phyloP scores from a whole-genome alignment of 1,284 basidiomycete species.

The Papiliotrema fonsecae region DNA sequence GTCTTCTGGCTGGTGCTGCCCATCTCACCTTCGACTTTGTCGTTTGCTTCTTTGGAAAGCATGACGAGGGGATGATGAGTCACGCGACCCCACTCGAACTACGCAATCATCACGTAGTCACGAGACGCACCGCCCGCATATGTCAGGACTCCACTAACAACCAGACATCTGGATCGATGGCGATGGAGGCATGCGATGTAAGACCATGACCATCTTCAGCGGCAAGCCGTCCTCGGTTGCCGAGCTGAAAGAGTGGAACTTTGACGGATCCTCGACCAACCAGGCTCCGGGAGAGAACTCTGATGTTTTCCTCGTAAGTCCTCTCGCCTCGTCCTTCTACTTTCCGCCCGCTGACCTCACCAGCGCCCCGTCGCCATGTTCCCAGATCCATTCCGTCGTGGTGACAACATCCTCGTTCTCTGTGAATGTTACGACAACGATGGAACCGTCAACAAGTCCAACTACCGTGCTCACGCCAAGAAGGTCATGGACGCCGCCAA shows the following conservation, averaged over 20 bases:
- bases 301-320: slow-evolving; percentile 78
- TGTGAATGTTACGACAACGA: slow-evolving; percentile 99
- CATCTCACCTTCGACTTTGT: no score
- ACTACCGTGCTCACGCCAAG: slow-evolving; percentile 84
- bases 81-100: no score
- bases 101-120: no score
- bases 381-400: slow-evolving; percentile 98
- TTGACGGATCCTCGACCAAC: slow-evolving; percentile 95
- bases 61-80: no score
- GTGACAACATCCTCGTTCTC: slow-evolving; percentile 94
- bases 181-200: slow-evolving; percentile 83
- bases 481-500: slow-evolving; percentile 91
- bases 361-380: slow-evolving; percentile 92
- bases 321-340: neutral
- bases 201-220: slow-evolving; percentile 63
- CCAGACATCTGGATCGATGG: slow-evolving; percentile 94
- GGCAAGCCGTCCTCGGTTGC: slow-evolving; percentile 36
- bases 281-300: slow-evolving; percentile 94
- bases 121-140: neutral
- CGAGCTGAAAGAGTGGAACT: slow-evolving; percentile 85
- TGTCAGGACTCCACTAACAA: slow-evolving; percentile 14
- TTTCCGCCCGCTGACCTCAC: slow-evolving; percentile 7
- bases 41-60: no score
- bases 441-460: slow-evolving; percentile 95
- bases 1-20: no score